These are phyloP conservation scores for Carallia brachiata DNA, from an alignment of 345 rosid genomes.

Conservation along the genomic window DNA sequence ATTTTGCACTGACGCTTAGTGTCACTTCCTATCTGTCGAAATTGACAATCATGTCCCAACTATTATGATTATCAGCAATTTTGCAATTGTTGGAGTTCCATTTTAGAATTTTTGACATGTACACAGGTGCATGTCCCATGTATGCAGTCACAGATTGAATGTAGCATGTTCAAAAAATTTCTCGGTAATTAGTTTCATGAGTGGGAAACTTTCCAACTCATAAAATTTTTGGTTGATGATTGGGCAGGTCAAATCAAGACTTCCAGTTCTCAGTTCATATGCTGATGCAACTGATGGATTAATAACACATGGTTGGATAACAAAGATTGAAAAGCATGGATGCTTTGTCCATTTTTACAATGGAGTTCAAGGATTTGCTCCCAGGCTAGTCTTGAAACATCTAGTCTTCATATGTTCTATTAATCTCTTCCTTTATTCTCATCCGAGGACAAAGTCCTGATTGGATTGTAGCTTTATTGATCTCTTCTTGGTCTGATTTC, in stretches of 20 bases:
- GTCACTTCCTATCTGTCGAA: not conserved
- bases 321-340: constrained; percentile 90
- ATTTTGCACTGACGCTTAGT: not conserved
- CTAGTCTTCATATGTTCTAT: not conserved
- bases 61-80: not conserved
- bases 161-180: not conserved
- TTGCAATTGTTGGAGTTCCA: not conserved
- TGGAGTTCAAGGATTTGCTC: constrained; percentile 96
- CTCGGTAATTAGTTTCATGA: too few species aligned
- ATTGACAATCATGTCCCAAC: not conserved
- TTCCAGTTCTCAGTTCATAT: constrained; percentile 72
- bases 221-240: constrained; percentile 12
- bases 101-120: not conserved
- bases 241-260: constrained; percentile 90
- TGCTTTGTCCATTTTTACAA: constrained; percentile 93
- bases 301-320: constrained; percentile 93
- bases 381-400: constrained; percentile 52
- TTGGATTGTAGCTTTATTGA: too few species aligned
- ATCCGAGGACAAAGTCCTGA: not conserved
- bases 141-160: not conserved
- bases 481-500: too few species aligned
- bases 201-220: not conserved
- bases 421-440: not conserved
- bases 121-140: not conserved
- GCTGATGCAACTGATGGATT: constrained; percentile 81